These are phyloP conservation scores for Barnettozyma sucrosica DNA, from an alignment of 805 yeast species.

Conservation along the genomic window DNA sequence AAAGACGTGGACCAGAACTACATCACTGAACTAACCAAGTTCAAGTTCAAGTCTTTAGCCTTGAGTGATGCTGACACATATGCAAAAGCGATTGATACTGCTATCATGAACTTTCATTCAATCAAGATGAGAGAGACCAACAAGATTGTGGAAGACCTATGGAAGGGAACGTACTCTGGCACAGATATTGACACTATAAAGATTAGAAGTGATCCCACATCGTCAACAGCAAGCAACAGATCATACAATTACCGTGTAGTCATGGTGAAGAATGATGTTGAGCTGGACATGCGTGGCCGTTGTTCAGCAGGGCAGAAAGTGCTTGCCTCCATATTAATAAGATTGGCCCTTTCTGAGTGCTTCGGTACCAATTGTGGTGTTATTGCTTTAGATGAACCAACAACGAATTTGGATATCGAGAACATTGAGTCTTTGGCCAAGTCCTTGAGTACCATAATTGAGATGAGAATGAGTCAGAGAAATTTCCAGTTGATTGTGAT, in stretches of 20 bases:
- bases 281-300: constrained; percentile 95
- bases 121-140: constrained; percentile 91
- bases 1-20: constrained; percentile 58
- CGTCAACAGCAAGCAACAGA: constrained; percentile 38
- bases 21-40: constrained; percentile 63
- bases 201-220: constrained; percentile 69
- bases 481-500: constrained; percentile 94
- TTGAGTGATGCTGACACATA: constrained; percentile 79
- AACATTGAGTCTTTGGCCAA: constrained; percentile 84
- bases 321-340: constrained; percentile 81
- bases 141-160: constrained; percentile 77
- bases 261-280: constrained; percentile 88
- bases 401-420: constrained; percentile 88
- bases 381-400: constrained; percentile 95
- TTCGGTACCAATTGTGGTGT: constrained; percentile 94
- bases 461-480: constrained; percentile 64
- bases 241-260: constrained; percentile 91
- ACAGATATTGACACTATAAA: constrained; percentile 90
- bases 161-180: constrained; percentile 93
- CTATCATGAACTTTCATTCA: constrained; percentile 89
- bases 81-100: constrained; percentile 80
- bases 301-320: constrained; percentile 98
- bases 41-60: constrained; percentile 70
- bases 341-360: constrained; percentile 91
- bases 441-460: constrained; percentile 70